Evolutionary conservation across 352 stramenopile species (phyloP).

Genomic region (Globisporangium radiosum): DNA sequence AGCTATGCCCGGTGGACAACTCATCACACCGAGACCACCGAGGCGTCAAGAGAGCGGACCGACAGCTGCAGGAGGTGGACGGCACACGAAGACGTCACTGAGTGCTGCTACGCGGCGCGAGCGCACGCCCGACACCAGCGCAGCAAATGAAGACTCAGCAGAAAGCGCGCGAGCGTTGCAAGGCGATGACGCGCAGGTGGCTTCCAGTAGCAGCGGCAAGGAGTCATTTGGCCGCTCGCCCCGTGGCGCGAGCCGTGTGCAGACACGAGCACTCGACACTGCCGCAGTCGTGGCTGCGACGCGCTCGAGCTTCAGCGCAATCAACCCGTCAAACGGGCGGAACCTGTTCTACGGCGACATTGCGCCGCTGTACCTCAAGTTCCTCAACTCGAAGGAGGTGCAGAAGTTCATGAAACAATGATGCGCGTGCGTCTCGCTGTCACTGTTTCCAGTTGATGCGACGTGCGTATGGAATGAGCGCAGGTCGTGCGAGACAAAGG

Average conservation of each 20-base stretch:
- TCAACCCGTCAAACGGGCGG: constrained; percentile 14
- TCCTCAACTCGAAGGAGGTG: constrained; percentile 61
- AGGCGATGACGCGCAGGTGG: background rate
- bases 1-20: background rate
- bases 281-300: background rate
- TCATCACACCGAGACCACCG: constrained; percentile 5
- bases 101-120: background rate
- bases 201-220: constrained; percentile 4
- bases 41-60: background rate
- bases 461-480: background rate
- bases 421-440: background rate
- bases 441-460: no score
- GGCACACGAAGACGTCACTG: background rate
- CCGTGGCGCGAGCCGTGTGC: background rate
- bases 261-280: background rate
- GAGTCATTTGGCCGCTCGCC: constrained; percentile 1
- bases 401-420: constrained; percentile 43
- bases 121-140: background rate
- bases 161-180: background rate
- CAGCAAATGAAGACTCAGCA: background rate
- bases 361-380: constrained; percentile 63
- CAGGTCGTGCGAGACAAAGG: background rate
- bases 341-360: constrained; percentile 77
- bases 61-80: background rate
- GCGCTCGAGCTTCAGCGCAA: background rate